Evolutionary conservation across 371 early-diverging fungal genomes (phyloP), one percentile per base, ranked within the genome.

Genomic region (Smittium mucronatum): DNA sequence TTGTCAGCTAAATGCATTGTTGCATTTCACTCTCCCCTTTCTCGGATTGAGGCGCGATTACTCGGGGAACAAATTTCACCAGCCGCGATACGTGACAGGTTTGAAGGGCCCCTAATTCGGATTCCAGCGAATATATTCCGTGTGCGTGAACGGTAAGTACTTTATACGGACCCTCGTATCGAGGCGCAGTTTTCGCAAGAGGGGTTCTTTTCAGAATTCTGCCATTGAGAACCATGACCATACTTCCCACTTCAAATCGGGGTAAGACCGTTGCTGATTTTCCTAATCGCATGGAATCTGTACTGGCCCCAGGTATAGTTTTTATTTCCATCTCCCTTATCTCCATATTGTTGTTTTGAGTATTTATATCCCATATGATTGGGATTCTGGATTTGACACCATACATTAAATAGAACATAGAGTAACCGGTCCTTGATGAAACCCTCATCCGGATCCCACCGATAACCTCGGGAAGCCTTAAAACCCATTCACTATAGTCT

Each of bases 71-170:
- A 21, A 47, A 47, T 47, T 47, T 47, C 5, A 61, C 26, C 33
- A 61, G 33, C 11, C 63, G 29, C 31, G 63, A 61, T 61, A 61
- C 63, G 33, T 61, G 63, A 61, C 16, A 61, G 16, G 11, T 61
- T 15, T 26, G 29, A 61, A 61, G 29, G 15, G 5, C 63, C 11
- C 63, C 63, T 26, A 30, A 30, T 61, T 61, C 63, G 63, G 31
- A 30, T n/a, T 16, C 11, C 29, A 61, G 15, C 16, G 16, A 5
- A 33, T 61, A 61, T 11, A 61, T 5, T 11, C 26, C 33, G 33
- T 61, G 63, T 11, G 29, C 11, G 11, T 28, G 31, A 61, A 61
- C 26, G 11, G 5, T 30, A 5, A 11, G 11, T 5, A 61, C 26
- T 5, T 11, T 28, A 26, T 15, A 61, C 16, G 63, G 63, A 30